These are phyloP conservation scores for Oehlia diaphana DNA, from an alignment of 192 early-diverging fungal species.

Conservation along the genomic window DNA sequence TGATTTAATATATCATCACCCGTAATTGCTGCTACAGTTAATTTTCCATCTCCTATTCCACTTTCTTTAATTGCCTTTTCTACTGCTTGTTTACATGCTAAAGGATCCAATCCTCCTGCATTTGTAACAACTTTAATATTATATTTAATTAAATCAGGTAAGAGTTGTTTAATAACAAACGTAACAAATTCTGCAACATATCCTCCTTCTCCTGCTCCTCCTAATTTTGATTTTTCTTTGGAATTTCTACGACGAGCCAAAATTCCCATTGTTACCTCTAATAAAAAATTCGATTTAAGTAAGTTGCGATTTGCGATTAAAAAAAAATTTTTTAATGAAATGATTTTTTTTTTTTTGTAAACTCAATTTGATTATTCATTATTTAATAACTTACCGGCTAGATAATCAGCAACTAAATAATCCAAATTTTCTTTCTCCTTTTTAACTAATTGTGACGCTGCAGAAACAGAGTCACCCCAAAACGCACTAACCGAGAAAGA, in stretches of 20 bases:
- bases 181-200: slow-evolving; percentile 64
- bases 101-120: slow-evolving; percentile 63
- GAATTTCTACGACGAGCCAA: slow-evolving; percentile 48
- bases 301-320: no score
- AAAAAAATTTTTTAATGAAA: no score
- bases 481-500: slow-evolving; percentile 39
- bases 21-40: slow-evolving; percentile 57
- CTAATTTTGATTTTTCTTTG: slow-evolving; percentile 37
- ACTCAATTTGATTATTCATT: not conserved
- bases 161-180: slow-evolving; percentile 47
- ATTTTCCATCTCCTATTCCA: slow-evolving; percentile 40
- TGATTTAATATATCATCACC: slow-evolving; percentile 60
- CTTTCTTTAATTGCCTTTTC: slow-evolving; percentile 47
- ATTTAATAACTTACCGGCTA: slow-evolving; percentile 48
- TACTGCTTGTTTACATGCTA: slow-evolving; percentile 64
- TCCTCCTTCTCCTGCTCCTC: slow-evolving; percentile 49
- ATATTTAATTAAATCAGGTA: slow-evolving; percentile 52
- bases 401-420: slow-evolving; percentile 64
- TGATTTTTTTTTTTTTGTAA: not conserved
- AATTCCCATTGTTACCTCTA: slow-evolving; percentile 72
- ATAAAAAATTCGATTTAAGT: no score
- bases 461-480: slow-evolving; percentile 59
- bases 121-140: slow-evolving; percentile 65
- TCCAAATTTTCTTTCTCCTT: slow-evolving; percentile 47
- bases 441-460: slow-evolving; percentile 56